Base-by-base conservation (phyloP, 2,329 filamentous ascomycete species). In the Plectosphaerella plurivora region DNA sequence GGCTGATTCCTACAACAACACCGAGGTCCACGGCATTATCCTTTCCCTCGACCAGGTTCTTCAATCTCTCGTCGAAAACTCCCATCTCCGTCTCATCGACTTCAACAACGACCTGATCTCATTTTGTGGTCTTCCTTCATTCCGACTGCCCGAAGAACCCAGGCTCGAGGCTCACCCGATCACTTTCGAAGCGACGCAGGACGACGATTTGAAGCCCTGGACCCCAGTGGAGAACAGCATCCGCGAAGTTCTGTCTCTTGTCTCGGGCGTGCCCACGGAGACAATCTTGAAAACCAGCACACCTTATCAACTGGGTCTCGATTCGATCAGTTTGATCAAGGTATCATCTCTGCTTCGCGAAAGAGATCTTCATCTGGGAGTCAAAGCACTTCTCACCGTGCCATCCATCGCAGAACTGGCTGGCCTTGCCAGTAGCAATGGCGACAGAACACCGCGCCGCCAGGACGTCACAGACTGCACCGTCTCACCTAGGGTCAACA, bases 281-380 rank as follows among this genome's bases (percentile, higher is more conserved):
- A 73, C 82, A 2, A 88, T 96, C 49, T 68, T 71, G 3, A 77
- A 76, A 51, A 73, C 76, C 1, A 80, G 84, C 49, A 89, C 80
- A 0, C 80, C 96, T 12, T 96, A 94, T 66, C 86, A 94, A 57
- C 77, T 97, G 2, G 92, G 92, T 0, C 81, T 97, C 1, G 92
- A 97, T 65, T 97, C 92, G 0, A 96, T 97, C 66, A 93, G 87
- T 57, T 87, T 91, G 2, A 94, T 97, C 71, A 95, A 94, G 62
- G 84, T 91, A 4, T 83, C 85, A 9, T 80, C 86, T 0, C 73
- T 91, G 8, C 72, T 97, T 4, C 84, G 82, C 42, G 87, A 81
- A 58, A 69, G 76, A 42, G 81, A 76, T 0, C 68, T 96, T 8
- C 68, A 71, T 12, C 66, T 96, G 1, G 77, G 78, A 35, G 87